A percentile compares a stretch with the other conserved stretches of the same genome.
These are phyloP conservation scores for Phylloporus scabripes DNA, from an alignment of 768 basidiomycete genomes.

Conservation along the genomic window DNA sequence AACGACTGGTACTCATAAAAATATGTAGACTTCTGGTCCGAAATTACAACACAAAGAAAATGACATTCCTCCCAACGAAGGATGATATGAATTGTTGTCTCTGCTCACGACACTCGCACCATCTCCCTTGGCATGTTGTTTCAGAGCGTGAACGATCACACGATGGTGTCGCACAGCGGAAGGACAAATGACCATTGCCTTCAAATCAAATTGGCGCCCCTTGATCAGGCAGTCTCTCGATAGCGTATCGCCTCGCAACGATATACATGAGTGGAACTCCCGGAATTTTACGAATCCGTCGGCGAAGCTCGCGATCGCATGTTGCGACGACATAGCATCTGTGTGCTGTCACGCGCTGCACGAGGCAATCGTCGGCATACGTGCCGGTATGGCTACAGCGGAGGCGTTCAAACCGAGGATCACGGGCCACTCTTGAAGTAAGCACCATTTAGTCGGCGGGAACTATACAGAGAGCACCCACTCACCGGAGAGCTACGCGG, in stretches of 20 bases:
- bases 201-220: constrained; percentile 59
- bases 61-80: too few relatives aligned
- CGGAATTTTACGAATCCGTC: constrained; percentile 87
- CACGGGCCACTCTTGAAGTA: constrained; percentile 82
- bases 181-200: not conserved
- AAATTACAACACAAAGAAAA: too few relatives aligned
- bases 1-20: too few relatives aligned
- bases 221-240: constrained; percentile 92
- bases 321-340: constrained; percentile 98
- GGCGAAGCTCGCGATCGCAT: constrained; percentile 90
- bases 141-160: constrained; percentile 2
- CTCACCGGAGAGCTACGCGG: constrained; percentile 87
- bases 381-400: constrained; percentile 90
- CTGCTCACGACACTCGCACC: not conserved
- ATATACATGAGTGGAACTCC: constrained; percentile 98
- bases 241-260: constrained; percentile 84
- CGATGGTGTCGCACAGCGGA: not conserved
- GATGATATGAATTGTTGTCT: not conserved
- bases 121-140: not conserved
- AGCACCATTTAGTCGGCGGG: constrained; percentile 9
- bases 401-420: constrained; percentile 93
- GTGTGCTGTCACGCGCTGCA: constrained; percentile 91
- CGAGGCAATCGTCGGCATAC: constrained; percentile 98
- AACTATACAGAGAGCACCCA: not conserved
- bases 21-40: too few relatives aligned